phyloP scores from a whole-genome alignment of 345 rosid genomes.

The Salix arbutifolia region DNA sequence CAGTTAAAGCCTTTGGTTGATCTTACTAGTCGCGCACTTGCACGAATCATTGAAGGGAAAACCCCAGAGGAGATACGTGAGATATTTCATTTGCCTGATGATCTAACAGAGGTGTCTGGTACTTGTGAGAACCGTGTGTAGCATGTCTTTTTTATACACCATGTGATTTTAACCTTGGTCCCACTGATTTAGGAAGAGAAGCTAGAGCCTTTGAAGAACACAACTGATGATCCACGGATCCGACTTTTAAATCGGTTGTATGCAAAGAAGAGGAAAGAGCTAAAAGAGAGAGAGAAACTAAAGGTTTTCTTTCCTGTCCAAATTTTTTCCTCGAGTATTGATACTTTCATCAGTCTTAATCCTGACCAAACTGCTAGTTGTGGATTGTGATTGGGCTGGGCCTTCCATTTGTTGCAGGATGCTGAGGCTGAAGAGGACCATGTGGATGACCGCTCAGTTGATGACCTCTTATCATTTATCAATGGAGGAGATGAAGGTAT shows the following conservation, averaged over 20 bases:
- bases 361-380: neutral
- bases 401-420: conserved; percentile 38
- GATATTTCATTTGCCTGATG: conserved; percentile 94
- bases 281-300: conserved; percentile 67
- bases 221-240: conserved; percentile 82
- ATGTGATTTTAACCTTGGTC: conserved; percentile 2
- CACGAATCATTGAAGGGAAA: conserved; percentile 79
- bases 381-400: neutral
- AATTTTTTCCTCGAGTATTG: neutral
- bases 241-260: conserved; percentile 74
- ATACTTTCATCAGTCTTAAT: neutral
- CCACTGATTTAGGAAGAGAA: conserved; percentile 70
- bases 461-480: conserved; percentile 80
- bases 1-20: conserved; percentile 87
- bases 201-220: conserved; percentile 82
- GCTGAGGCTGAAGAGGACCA: conserved; percentile 64
- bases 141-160: neutral
- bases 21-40: conserved; percentile 86
- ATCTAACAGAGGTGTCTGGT: conserved; percentile 78
- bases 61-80: conserved; percentile 90
- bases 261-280: conserved; percentile 82
- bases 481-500: conserved; percentile 70
- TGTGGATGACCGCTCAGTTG: conserved; percentile 83
- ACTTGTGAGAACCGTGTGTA: conserved; percentile 5
- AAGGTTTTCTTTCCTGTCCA: conserved; percentile 46